phyloP scores from a whole-genome alignment of 345 rosid genomes.

The Euphorbia peplus region DNA sequence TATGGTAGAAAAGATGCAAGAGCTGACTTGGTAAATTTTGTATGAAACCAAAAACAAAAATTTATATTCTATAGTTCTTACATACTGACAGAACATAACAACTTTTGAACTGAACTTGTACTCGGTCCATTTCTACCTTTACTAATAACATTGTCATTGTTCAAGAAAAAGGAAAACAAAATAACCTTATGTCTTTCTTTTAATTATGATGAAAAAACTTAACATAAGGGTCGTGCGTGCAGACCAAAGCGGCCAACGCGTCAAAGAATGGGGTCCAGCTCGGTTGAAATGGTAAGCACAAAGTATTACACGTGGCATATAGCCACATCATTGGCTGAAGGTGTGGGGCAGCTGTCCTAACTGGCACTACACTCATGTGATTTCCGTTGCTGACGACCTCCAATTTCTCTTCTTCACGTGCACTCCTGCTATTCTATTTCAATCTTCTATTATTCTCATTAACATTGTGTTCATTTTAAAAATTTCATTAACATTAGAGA shows the following conservation, averaged over 20 bases:
- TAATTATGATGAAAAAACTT: too few relatives aligned
- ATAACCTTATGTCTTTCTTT: too few relatives aligned
- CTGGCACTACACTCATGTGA: slow-evolving; percentile 40
- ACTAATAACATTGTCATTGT: too few relatives aligned
- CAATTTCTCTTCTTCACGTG: slow-evolving; percentile 27
- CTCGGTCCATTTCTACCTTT: too few relatives aligned
- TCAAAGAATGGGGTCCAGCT: not conserved
- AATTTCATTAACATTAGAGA: too few relatives aligned
- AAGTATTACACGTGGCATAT: slow-evolving; percentile 13
- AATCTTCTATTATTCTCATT: too few relatives aligned
- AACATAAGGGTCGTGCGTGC: not conserved
- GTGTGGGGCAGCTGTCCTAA: slow-evolving; percentile 21
- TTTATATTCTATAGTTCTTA: not conserved
- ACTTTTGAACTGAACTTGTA: not conserved
- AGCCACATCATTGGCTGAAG: too few relatives aligned
- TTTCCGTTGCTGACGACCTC: slow-evolving; percentile 20
- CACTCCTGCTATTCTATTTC: slow-evolving; percentile 24
- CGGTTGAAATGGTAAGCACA: not conserved
- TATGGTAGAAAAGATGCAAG: not conserved
- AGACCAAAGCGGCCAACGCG: not conserved
- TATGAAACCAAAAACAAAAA: too few relatives aligned
- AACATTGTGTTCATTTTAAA: too few relatives aligned
- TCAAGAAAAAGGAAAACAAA: too few relatives aligned
- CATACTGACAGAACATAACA: not conserved
- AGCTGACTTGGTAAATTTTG: not conserved